Evolutionary conservation across 495 filamentous ascomycete species (phyloP).

Genomic region (Xylaria sp.): DNA sequence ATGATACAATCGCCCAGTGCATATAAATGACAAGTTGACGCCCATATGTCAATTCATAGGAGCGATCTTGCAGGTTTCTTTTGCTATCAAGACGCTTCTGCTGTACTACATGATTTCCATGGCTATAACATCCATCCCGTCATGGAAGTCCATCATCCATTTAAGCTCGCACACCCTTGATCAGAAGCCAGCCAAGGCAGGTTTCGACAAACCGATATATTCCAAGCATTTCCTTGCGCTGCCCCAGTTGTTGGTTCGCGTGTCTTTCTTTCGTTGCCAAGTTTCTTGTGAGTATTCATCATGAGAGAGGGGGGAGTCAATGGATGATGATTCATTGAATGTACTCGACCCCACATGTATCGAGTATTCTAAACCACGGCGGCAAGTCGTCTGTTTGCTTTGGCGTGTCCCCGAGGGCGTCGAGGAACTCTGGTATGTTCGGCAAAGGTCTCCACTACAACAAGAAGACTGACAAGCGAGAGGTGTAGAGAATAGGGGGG

Average conservation of each 20-base stretch:
- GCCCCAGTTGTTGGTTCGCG: too few relatives aligned
- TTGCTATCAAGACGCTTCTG: neutral
- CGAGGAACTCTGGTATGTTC: neutral
- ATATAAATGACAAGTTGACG: neutral
- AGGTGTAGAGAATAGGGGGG: too few relatives aligned
- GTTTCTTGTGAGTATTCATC: too few relatives aligned
- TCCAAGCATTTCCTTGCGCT: neutral
- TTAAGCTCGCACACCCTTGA: neutral
- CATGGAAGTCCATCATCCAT: neutral
- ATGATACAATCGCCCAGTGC: neutral
- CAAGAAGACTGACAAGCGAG: neutral
- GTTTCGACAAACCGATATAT: neutral
- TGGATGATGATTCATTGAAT: neutral
- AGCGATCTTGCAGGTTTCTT: neutral
- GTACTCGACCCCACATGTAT: neutral
- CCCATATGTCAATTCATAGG: neutral
- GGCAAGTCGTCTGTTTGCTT: neutral
- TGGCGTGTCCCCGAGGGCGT: neutral
- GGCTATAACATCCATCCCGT: neutral
- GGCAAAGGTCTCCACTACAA: neutral
- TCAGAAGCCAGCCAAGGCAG: neutral
- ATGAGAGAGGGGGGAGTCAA: too few relatives aligned
- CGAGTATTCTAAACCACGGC: neutral
- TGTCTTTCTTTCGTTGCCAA: too few relatives aligned
- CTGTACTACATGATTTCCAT: conserved; percentile 3